Percentiles rank a stretch among this genome's conserved stretches.
phyloP scores from a whole-genome alignment of 1,139 yeast genomes.

The Zygosaccharomyces pseudobailii region DNA sequence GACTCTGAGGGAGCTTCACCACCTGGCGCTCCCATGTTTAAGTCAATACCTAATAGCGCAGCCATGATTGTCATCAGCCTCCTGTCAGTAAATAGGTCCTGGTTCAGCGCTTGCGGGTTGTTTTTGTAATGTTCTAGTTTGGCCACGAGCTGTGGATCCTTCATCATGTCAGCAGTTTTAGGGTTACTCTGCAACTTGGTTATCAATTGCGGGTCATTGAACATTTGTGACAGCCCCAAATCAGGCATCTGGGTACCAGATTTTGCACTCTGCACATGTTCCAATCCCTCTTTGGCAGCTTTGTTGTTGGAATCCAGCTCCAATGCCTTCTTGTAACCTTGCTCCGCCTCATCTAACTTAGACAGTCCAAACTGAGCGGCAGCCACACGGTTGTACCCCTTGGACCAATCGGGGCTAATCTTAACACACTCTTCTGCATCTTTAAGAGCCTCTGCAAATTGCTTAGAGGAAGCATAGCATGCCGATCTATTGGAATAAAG shows the following conservation, averaged over 20 bases:
- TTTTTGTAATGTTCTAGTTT: constrained; percentile 61
- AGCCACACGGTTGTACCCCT: constrained; percentile 90
- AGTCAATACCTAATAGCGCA: constrained; percentile 76
- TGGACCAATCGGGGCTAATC: constrained; percentile 84
- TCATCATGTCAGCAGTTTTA: constrained; percentile 79
- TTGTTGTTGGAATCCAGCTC: constrained; percentile 77
- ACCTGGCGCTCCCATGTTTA: constrained; percentile 42
- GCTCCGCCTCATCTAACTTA: constrained; percentile 63
- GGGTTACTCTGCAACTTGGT: constrained; percentile 77
- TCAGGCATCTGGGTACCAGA: constrained; percentile 47
- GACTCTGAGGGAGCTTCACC: constrained; percentile 14
- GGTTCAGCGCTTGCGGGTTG: constrained; percentile 68
- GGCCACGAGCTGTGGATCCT: constrained; percentile 77
- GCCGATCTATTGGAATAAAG: constrained; percentile 94
- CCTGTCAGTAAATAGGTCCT: constrained; percentile 68
- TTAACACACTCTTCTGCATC: constrained; percentile 82
- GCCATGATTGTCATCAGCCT: constrained; percentile 88
- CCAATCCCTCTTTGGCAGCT: constrained; percentile 81
- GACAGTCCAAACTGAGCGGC: constrained; percentile 89
- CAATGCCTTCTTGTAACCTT: constrained; percentile 73
- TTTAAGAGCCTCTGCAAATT: constrained; percentile 65
- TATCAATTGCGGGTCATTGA: constrained; percentile 75
- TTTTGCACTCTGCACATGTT: constrained; percentile 46
- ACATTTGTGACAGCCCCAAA: constrained; percentile 71
- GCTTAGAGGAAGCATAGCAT: constrained; percentile 71